These are phyloP conservation scores for Narthecium ossifragum DNA, from an alignment of 106 monocot genomes.

Conservation along the genomic window DNA sequence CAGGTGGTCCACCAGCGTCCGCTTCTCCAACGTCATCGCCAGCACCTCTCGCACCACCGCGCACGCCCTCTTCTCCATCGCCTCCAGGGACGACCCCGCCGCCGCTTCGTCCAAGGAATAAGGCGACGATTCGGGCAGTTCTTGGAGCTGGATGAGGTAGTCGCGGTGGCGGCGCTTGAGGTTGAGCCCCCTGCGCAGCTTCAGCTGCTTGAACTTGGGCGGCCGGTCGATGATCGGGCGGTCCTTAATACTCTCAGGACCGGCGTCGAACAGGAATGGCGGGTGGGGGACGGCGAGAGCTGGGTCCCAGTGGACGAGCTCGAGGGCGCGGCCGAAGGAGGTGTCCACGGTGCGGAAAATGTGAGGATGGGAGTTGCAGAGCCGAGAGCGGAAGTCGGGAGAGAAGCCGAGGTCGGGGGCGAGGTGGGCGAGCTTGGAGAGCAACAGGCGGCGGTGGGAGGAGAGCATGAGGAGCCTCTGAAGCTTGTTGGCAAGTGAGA, in stretches of 20 bases:
- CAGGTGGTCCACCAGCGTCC: conserved; percentile 86
- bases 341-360: conserved; percentile 58
- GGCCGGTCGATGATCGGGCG: conserved; percentile 60
- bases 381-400: conserved; percentile 52
- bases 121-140: conserved; percentile 50
- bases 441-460: conserved; percentile 38
- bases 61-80: conserved; percentile 58
- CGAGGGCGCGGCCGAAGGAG: conserved; percentile 65
- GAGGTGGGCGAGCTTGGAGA: conserved; percentile 77
- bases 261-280: not conserved
- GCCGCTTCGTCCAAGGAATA: conserved; percentile 13
- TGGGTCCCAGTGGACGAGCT: conserved; percentile 33
- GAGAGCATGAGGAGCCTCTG: conserved; percentile 64
- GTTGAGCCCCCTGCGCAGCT: conserved; percentile 59
- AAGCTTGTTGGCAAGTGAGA: conserved; percentile 58
- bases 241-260: conserved; percentile 15
- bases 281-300: conserved; percentile 24
- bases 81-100: conserved; percentile 12
- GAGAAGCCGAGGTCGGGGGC: conserved; percentile 83
- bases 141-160: conserved; percentile 52
- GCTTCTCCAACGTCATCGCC: conserved; percentile 78
- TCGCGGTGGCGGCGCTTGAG: conserved; percentile 62
- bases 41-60: conserved; percentile 83
- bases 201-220: conserved; percentile 53
- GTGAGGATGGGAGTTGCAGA: conserved; percentile 57